These are phyloP conservation scores for Magnusiomyces suaveolens DNA, from an alignment of 1,139 yeast species.

Conservation along the genomic window DNA sequence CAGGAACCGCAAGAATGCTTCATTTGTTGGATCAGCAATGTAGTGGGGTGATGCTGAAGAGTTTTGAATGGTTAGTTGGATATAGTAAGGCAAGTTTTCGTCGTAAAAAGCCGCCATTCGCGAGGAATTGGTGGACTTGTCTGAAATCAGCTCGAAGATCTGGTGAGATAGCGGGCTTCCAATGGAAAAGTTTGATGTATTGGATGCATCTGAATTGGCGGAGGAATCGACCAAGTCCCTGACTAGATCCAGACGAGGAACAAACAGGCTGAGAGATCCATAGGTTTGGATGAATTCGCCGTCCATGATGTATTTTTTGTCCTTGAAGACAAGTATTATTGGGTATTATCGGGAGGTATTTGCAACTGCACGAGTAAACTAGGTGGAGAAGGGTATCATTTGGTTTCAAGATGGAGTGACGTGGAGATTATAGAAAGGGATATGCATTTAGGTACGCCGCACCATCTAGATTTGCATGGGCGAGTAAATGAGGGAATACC, in stretches of 20 bases:
- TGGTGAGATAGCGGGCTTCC: neutral
- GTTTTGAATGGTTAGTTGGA: constrained; percentile 9
- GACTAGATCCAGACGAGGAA: neutral
- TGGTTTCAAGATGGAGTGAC: neutral
- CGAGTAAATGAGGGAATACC: neutral
- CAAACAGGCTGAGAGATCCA: neutral
- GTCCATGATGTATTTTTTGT: neutral
- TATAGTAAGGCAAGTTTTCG: constrained; percentile 11
- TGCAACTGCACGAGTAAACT: too few species aligned
- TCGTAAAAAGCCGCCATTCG: constrained; percentile 7
- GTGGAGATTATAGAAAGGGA: neutral
- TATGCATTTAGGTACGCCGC: neutral
- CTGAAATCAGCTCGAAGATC: neutral
- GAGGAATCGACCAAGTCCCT: neutral
- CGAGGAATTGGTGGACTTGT: neutral
- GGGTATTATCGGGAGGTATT: too few species aligned
- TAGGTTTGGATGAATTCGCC: neutral
- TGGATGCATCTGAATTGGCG: neutral
- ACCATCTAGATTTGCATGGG: neutral
- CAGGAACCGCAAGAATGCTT: neutral
- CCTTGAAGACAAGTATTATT: too few species aligned
- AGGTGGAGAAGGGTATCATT: too few species aligned
- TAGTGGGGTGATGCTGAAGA: neutral
- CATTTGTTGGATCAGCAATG: neutral
- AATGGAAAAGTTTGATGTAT: neutral